These are phyloP conservation scores for Stephania cephalantha DNA, from an alignment of 164 flowering plant species.

Conservation along the genomic window DNA sequence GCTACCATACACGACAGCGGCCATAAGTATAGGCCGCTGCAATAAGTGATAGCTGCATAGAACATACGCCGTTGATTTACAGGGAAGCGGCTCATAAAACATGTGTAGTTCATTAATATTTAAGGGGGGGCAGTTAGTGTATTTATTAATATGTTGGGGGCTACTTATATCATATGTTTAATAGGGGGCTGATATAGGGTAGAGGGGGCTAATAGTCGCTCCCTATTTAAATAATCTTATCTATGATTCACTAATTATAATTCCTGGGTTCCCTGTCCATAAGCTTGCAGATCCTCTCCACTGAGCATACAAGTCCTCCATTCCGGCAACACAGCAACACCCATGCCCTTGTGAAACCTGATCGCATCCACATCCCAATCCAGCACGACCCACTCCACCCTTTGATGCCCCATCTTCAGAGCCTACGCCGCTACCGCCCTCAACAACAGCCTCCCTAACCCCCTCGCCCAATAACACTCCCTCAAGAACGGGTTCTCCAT, in stretches of 20 bases:
- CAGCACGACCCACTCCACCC: constrained; percentile 89
- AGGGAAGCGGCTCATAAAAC: no score
- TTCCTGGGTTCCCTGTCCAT: constrained; percentile 1
- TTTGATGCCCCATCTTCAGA: constrained; percentile 68
- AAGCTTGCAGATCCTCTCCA: constrained; percentile 33
- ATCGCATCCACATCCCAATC: constrained; percentile 92
- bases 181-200: no score
- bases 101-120: no score
- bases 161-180: no score
- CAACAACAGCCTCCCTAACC: constrained; percentile 70
- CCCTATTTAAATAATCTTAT: background rate
- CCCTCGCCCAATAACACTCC: constrained; percentile 69
- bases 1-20: no score
- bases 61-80: no score
- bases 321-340: constrained; percentile 64
- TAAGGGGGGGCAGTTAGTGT: no score
- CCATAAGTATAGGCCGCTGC: no score
- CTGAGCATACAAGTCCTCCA: constrained; percentile 81
- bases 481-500: constrained; percentile 78
- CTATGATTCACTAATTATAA: background rate
- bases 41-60: no score
- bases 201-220: background rate
- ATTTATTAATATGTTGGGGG: no score
- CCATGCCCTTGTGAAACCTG: constrained; percentile 78
- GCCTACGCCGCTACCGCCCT: constrained; percentile 74